Evolutionary conservation across 257 asterid species (phyloP), one percentile per base, ranked within the genome.

Genomic region (Solanum arcanum): DNA sequence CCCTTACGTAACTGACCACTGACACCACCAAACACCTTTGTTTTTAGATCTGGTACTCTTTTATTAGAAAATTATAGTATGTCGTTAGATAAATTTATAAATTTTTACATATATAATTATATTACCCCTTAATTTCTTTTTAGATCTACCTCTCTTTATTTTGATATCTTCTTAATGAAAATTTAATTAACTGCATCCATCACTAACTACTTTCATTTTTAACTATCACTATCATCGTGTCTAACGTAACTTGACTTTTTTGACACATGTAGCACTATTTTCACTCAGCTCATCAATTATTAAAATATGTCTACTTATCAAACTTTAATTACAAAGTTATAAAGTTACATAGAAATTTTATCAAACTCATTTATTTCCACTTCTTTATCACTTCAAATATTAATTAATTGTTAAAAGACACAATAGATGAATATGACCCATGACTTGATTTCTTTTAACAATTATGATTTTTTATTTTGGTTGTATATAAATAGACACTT

Each of bases 401-500:
- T 23, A 7, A 21, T n/a, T 1, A 12, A 75, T 3, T 3, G 44
- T 23, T 23, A 75, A 23, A 16, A 39, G 21, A 49, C 2, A 49
- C 15, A 49, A 49, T 49, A 15, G 3, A 49, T 49, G 59, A 15
- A 49, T 20, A 49, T 0, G 9, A 16, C 1, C 0, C 1, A 0
- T 16, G 16, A 49, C 9, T 52, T 52, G 9, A 1, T 0, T 52
- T 52, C 23, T 1, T 1, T 1, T 5, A 5, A 6, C 3, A 52
- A 52, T 3, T 52, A 16, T 52, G 4, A 52, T 16, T 3, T 52
- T 16, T 52, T 52, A 3, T 52, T 6, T 49, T 52, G 10, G 0
- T 0, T 0, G 0, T 52, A 3, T 9, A 49, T 1, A 16, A 52
- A 1, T 6, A 52, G 4, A 2, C 0, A 16, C 3, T 52, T 16